These are phyloP conservation scores for Pichia thaimueangensis DNA, from an alignment of 805 yeast genomes.

Conservation along the genomic window DNA sequence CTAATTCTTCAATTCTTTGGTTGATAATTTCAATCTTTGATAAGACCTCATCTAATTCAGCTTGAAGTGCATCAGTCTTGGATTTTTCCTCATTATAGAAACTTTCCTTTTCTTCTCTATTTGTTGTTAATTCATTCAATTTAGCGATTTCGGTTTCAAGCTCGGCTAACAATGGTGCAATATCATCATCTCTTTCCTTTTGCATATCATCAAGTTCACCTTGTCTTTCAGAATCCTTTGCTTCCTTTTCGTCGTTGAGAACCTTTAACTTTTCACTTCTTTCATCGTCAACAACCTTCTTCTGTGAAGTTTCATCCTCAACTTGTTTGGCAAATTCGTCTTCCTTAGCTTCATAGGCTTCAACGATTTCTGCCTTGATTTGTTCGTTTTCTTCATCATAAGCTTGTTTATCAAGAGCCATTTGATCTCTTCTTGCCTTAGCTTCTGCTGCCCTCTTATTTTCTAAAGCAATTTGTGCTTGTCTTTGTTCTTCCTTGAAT, in stretches of 20 bases:
- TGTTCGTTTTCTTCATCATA: constrained; percentile 38
- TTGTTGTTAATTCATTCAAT: constrained; percentile 43
- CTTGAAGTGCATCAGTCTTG: constrained; percentile 38
- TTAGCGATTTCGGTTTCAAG: constrained; percentile 43
- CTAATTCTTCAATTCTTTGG: constrained; percentile 33
- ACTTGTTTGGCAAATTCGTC: constrained; percentile 36
- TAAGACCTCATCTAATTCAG: constrained; percentile 38
- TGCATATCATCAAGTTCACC: constrained; percentile 42
- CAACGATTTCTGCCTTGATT: constrained; percentile 31
- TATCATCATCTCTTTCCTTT: constrained; percentile 45
- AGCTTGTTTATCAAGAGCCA: constrained; percentile 43
- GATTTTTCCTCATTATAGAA: constrained; percentile 38
- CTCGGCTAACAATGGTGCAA: constrained; percentile 51
- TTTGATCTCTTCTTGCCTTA: constrained; percentile 37
- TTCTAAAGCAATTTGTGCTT: constrained; percentile 32
- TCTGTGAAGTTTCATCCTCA: constrained; percentile 34
- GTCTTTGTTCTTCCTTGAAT: constrained; percentile 33
- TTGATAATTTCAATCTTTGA: constrained; percentile 39
- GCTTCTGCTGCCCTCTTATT: constrained; percentile 28
- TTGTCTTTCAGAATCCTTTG: constrained; percentile 38
- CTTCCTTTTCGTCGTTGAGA: constrained; percentile 38
- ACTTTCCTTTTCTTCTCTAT: constrained; percentile 41
- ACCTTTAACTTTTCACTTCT: constrained; percentile 39
- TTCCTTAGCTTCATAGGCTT: constrained; percentile 35
- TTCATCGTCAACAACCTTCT: constrained; percentile 35